Evolutionary conservation across 202 grass and related monocot genomes (phyloP), one percentile per base, ranked within the genome.

Genomic region (Zizania palustris): DNA sequence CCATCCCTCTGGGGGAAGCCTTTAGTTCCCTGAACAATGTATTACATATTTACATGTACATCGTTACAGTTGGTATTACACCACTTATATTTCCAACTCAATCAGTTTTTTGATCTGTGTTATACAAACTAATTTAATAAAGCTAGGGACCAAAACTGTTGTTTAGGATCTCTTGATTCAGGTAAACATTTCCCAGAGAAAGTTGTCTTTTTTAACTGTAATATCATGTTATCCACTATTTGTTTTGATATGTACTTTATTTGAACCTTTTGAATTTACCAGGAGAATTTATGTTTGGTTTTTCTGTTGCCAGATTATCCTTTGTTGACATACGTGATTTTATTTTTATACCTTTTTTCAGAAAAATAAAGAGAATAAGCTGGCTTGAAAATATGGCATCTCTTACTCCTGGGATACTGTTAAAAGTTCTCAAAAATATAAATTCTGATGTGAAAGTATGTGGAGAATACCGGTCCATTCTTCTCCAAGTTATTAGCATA

Each of bases 401-500:
- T 76, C 91, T 99, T 89, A 99, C 92, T 57, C 96, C 96, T 60
- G 96, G 96, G 73, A 83, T 99, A 78, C 49, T 99, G 55, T 89
- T 99, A 69, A 96, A 96, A 78, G 83, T 99, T 85, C 81, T 99
- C 4, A 96, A 96, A 80, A 87, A 96, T 91, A 88, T 99, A 73
- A 91, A 99, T 39, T 93, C 96, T 7, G 85, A 99, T 77, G 82
- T 92, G 36, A 99, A 93, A 90, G 88, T 99, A 50, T 96, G 91
- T 62, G 96, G 96, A 77, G 96, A 96, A 75, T 64, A 99, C 58
- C 83, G 96, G 43, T 99, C 96, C 58, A 88, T 99, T 76, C 96
- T 99, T 85, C 85, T 99, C 44, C 96, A 99, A 99, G 92, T 99
- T 70, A 90, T 99, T 82, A 89, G 96, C 78, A 99, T 99, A 69